These are phyloP conservation scores for Xanthoceras sorbifolium DNA, from an alignment of 345 rosid species.

Conservation along the genomic window DNA sequence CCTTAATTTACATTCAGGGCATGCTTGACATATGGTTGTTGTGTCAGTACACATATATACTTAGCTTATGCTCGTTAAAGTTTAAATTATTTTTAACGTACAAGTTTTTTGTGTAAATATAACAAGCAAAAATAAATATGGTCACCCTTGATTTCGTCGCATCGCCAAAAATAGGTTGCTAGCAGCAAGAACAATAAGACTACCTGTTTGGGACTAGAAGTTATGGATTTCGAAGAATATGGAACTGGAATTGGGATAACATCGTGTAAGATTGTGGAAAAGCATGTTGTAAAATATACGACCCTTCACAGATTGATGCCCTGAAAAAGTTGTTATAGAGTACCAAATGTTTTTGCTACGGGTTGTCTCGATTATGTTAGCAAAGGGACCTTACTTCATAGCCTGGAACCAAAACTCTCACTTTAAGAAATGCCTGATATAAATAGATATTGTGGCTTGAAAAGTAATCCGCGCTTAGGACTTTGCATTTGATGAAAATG, in stretches of 20 bases:
- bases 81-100: not conserved
- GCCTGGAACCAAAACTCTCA: not conserved
- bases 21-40: not conserved
- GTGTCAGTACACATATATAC: too few species aligned
- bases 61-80: not conserved
- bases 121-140: not conserved
- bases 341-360: not conserved
- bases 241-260: not conserved
- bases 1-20: constrained; percentile 12
- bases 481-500: not conserved
- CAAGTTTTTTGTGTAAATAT: not conserved
- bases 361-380: not conserved
- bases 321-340: not conserved
- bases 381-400: not conserved
- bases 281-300: not conserved
- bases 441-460: not conserved
- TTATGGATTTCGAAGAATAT: not conserved
- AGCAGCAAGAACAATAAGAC: not conserved
- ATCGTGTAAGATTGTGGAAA: not conserved
- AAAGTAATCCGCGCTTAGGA: not conserved
- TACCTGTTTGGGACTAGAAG: not conserved
- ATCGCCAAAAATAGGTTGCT: not conserved
- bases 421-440: not conserved
- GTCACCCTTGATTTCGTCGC: not conserved
- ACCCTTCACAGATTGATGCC: not conserved